Evolutionary conservation across 495 filamentous ascomycete genomes (phyloP), one percentile per base, ranked within the genome.

Genomic region (Gamarada debralockiae): DNA sequence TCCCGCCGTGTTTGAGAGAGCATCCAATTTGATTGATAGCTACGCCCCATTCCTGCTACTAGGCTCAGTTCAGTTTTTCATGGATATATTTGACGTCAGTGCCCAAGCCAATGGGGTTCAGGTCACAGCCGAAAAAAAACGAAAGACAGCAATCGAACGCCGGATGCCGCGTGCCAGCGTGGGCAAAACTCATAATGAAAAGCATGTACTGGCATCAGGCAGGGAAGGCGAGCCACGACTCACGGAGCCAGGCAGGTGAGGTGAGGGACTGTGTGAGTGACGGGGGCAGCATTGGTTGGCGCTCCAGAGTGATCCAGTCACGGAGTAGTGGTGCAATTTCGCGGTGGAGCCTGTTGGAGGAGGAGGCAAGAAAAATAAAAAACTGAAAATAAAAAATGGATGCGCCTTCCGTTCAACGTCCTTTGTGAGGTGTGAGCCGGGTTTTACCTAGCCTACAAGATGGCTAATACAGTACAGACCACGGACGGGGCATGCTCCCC

Each of bases 41-140:
- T 43, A 43, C 40, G 40, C 40, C 40, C 40, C 40, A 43, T 43
- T 43, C 40, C 40, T 43, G 15, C 13, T 43, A 17, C 40, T 43
- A 39, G 17, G 27, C 27, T 29, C 27, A 29, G 27, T 4, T 29
- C 10, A 29, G 27, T 29, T n/a, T n/a, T n/a, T n/a, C n/a, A n/a
- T n/a, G n/a, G n/a, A n/a, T n/a, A n/a, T n/a, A n/a, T n/a, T n/a
- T n/a, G n/a, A n/a, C n/a, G n/a, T n/a, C n/a, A n/a, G n/a, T n/a
- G 27, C 5, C 27, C 5, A 29, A 29, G 27, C 27, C 27, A 29
- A 29, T 29, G 10, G 27, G 27, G 10, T 18, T 5, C 36, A 18
- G 36, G 14, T 14, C 14, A 14, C 36, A 18, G 36, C 36, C 36
- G 36, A 39, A 15, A 39, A 39, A 14, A 10, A n/a, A n/a, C n/a